Base-by-base conservation (phyloP, 495 filamentous ascomycete species). In the Aspergillus taichungensis region DNA sequence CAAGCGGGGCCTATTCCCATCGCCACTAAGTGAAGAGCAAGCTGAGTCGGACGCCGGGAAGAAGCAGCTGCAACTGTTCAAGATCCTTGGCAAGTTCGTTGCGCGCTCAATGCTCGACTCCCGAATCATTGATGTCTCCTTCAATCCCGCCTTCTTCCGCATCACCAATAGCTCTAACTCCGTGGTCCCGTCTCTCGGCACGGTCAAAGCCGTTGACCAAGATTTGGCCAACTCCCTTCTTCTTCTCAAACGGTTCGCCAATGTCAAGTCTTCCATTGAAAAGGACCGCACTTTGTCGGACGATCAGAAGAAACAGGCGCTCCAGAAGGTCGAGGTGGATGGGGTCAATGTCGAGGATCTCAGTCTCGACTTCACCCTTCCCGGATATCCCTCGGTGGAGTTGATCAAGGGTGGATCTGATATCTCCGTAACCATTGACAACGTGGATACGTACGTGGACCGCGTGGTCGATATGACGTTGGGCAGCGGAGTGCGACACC, bases 51-150 rank as follows among this genome's bases (percentile, higher is more conserved):
- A 94, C 33, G 82, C 82, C 52, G 88, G 88, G 24, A 84, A 86
- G 62, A 84, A 84, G 57, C 79, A 94, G 13, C 71, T 97, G 18
- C 79, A 90, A 42, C 69, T 94, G 29, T 99, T 94, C 73, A 94
- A 85, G 65, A 83, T 90, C 61, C 83, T 99, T 29, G 94, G 94
- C 50, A 97, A 94, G 58, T 99, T 99, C 64, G 89, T 97, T 34
- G 94, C 94, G 2, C 79, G 94, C 46, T 95, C 92, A 2, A 97
- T 99, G 94, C 79, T 99, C 36, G 94, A 99, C 62, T 96, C 90
- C 0, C 77, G 94, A 24, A 99, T 99, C 57, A 96, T 97, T 51
- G 94, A 99, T 52, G 83, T 99, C 49, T 94, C 88, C 14, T 94
- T 99, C 66, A 99, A 96, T 55, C 86, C 94, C 5, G 94, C 87